Base-by-base conservation (phyloP, 805 yeast species). In the Cephaloascus albidus region DNA sequence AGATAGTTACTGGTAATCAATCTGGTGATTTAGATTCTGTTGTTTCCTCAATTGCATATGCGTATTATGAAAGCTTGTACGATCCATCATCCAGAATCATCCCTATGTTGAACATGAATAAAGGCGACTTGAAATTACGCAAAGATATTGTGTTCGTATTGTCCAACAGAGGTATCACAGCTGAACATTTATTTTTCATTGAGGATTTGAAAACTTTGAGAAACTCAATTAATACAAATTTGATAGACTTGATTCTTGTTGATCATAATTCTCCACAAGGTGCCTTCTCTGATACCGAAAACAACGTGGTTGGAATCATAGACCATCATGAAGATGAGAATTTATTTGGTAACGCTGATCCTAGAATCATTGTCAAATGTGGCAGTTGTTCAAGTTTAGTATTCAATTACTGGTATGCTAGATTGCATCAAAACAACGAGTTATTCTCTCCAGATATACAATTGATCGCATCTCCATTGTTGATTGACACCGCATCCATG, bases 11-110 rank as follows among this genome's bases (percentile, higher is more conserved):
- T 0, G 97, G 97, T 1, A 88, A 88, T 52, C 93, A 87, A 51
- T 76, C 93, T 3, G 89, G 93, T 0, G 83, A 90, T 57, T 63
- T 93, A 62, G 98, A 90, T 57, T 89, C 97, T 0, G 82, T 88
- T 26, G 74, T 86, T 2, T 72, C 82, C 40, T 81, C 97, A 0
- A 63, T 93, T 4, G 52, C 83, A 3, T 84, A 79, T 51, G 79
- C 96, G 0, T 86, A 75, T 50, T 69, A 81, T 43, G 58, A 62
- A 20, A 59, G 67, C 39, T 40, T 58, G 18, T 51, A 48, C 10
- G 50, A 61, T 36, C 61, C 63, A 15, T 44, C 53, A 20, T 53
- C 52, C 12, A 50, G 57, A 1, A 52, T 72, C 6, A 53, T 83
- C n/a, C 98, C 98, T 1, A 58, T 88, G 40, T 60, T 93, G 36